Evolutionary conservation across 768 basidiomycete genomes (phyloP).

Genomic region (Strobilomyces confusus): DNA sequence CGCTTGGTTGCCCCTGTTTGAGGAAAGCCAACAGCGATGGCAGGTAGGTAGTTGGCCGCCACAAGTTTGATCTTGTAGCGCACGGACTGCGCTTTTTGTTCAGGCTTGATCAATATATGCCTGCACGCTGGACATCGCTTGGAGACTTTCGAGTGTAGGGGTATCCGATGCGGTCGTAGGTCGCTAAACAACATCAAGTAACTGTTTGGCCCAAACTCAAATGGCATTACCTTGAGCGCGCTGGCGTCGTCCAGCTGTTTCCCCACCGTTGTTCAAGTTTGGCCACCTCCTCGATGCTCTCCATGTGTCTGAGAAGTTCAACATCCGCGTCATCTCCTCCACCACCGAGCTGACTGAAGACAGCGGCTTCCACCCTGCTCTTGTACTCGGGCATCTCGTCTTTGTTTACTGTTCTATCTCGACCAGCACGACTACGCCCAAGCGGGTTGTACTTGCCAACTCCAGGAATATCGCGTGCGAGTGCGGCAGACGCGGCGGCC

Average conservation of each 20-base stretch:
- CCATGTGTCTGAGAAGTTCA: conserved; percentile 64
- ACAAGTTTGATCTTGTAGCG: conserved; percentile 98
- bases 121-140: conserved; percentile 94
- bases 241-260: conserved; percentile 69
- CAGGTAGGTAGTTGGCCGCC: conserved; percentile 90
- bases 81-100: conserved; percentile 92
- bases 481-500: conserved; percentile 84
- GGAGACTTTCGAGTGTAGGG: conserved; percentile 88
- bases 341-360: conserved; percentile 49
- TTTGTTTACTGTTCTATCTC: conserved; percentile 63
- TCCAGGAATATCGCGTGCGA: conserved; percentile 84
- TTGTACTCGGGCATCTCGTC: conserved; percentile 79
- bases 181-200: conserved; percentile 40
- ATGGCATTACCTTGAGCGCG: conserved; percentile 52
- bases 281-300: conserved; percentile 59
- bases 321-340: conserved; percentile 67
- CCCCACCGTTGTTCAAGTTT: conserved; percentile 77
- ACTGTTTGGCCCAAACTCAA: neutral
- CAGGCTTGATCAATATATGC: conserved; percentile 97
- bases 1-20: conserved; percentile 42
- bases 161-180: conserved; percentile 84
- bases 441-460: conserved; percentile 74
- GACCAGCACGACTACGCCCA: conserved; percentile 42
- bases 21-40: conserved; percentile 70
- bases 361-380: conserved; percentile 61